These are phyloP conservation scores for Annona squamosa DNA, from an alignment of 164 flowering plant genomes.

Conservation along the genomic window DNA sequence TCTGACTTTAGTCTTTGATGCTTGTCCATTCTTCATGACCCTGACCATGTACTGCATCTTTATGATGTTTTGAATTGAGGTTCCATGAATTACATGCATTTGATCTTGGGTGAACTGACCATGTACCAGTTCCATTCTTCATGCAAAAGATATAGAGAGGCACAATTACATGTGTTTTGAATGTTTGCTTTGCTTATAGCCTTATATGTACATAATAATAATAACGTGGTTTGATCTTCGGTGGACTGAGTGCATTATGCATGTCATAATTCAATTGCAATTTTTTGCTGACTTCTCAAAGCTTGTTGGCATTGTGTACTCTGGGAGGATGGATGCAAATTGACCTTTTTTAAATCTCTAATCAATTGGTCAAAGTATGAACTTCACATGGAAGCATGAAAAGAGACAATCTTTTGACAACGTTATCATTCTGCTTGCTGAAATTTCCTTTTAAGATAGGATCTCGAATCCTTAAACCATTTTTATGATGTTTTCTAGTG, in stretches of 20 bases:
- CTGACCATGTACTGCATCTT: too few species aligned
- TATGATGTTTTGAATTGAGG: too few species aligned
- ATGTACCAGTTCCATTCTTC: too few species aligned
- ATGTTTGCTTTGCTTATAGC: too few species aligned
- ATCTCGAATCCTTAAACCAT: background rate
- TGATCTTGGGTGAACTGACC: too few species aligned
- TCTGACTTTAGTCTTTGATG: conserved; percentile 2
- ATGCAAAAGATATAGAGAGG: too few species aligned
- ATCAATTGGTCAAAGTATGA: background rate
- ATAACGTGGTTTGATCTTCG: too few species aligned
- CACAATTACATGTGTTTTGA: too few species aligned
- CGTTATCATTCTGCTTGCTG: background rate
- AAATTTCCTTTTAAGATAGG: background rate
- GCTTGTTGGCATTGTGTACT: background rate
- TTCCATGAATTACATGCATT: too few species aligned
- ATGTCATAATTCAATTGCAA: background rate
- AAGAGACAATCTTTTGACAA: background rate
- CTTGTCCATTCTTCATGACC: background rate
- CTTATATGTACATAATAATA: too few species aligned
- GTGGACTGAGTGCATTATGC: too few species aligned
- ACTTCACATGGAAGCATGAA: background rate
- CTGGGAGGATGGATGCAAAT: background rate
- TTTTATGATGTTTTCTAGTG: too few species aligned
- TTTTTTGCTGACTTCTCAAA: background rate
- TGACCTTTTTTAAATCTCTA: background rate